These are phyloP conservation scores for Penicillium sp. DNA, from an alignment of 2,329 filamentous ascomycete genomes.

Conservation along the genomic window DNA sequence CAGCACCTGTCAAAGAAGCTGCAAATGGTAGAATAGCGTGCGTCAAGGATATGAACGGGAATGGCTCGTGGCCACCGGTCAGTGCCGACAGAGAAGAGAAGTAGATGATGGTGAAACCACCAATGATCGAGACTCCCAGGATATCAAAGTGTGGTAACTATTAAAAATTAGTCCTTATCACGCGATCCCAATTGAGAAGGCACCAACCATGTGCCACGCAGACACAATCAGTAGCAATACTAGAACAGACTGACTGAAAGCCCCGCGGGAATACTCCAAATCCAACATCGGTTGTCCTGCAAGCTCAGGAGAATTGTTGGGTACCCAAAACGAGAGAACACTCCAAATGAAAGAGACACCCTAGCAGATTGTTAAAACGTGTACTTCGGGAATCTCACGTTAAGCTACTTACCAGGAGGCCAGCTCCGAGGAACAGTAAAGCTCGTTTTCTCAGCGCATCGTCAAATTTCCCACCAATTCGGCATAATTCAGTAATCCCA, in stretches of 20 bases:
- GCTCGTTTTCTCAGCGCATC: slow-evolving; percentile 28
- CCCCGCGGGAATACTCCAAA: slow-evolving; percentile 40
- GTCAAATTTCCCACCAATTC: slow-evolving; percentile 18
- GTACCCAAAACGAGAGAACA: slow-evolving; percentile 37
- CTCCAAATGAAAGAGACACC: slow-evolving; percentile 40
- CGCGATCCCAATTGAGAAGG: neutral
- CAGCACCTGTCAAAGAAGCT: slow-evolving; percentile 30
- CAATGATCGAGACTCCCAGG: slow-evolving; percentile 41
- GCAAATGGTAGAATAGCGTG: slow-evolving; percentile 33
- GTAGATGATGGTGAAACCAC: slow-evolving; percentile 37
- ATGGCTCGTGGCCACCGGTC: slow-evolving; percentile 35
- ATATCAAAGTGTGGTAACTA: slow-evolving; percentile 45
- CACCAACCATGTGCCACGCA: slow-evolving; percentile 43
- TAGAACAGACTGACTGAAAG: slow-evolving; percentile 38
- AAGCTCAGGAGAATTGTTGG: slow-evolving; percentile 38
- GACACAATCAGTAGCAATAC: slow-evolving; percentile 37
- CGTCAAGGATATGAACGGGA: slow-evolving; percentile 31
- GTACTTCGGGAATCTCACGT: neutral
- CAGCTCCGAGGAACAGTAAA: slow-evolving; percentile 29
- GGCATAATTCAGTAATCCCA: slow-evolving; percentile 31
- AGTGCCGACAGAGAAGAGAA: slow-evolving; percentile 34
- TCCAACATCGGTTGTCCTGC: slow-evolving; percentile 43
- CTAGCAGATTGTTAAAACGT: slow-evolving; percentile 21
- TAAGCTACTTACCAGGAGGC: slow-evolving; percentile 31
- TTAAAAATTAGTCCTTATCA: slow-evolving; percentile 9